Evolutionary conservation across 306 rosid genomes (phyloP).

Genomic region (Prunus kanzakura): DNA sequence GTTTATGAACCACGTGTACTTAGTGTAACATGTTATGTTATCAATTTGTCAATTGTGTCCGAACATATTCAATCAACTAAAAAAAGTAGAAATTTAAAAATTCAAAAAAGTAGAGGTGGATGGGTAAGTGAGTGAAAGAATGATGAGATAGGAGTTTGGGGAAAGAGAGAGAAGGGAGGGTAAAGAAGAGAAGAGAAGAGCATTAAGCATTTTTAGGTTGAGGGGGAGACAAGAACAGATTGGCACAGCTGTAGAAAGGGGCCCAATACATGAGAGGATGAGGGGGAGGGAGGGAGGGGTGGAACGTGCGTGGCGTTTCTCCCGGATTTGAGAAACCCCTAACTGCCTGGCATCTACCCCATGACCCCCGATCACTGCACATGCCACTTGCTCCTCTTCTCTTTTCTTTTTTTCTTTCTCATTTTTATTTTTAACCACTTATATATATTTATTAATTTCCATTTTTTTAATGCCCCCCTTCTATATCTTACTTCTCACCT

Average conservation of each 20-base stretch:
- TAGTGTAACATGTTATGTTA: background rate
- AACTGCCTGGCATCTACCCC: slow-evolving; percentile 36
- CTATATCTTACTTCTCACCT: background rate
- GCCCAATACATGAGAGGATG: slow-evolving; percentile 2
- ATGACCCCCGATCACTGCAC: slow-evolving; percentile 27
- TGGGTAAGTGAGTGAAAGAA: background rate
- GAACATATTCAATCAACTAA: too few relatives aligned
- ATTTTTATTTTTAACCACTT: background rate
- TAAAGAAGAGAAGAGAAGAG: background rate
- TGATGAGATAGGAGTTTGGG: slow-evolving; percentile 1
- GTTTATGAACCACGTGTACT: background rate
- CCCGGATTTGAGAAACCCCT: slow-evolving; percentile 24
- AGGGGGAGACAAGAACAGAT: slow-evolving; percentile 31
- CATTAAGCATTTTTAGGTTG: slow-evolving; percentile 10
- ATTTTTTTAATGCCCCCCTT: background rate
- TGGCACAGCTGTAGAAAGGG: slow-evolving; percentile 32
- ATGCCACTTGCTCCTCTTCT: slow-evolving; percentile 23
- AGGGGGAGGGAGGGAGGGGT: background rate
- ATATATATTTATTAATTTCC: background rate
- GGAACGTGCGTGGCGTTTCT: slow-evolving; percentile 37
- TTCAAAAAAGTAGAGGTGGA: background rate
- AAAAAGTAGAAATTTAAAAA: background rate
- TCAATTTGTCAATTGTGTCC: background rate
- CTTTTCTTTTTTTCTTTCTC: background rate
- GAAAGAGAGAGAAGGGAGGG: background rate